Base-by-base conservation (phyloP, 2,329 filamentous ascomycete species). In the Chaetomium strumarium region DNA sequence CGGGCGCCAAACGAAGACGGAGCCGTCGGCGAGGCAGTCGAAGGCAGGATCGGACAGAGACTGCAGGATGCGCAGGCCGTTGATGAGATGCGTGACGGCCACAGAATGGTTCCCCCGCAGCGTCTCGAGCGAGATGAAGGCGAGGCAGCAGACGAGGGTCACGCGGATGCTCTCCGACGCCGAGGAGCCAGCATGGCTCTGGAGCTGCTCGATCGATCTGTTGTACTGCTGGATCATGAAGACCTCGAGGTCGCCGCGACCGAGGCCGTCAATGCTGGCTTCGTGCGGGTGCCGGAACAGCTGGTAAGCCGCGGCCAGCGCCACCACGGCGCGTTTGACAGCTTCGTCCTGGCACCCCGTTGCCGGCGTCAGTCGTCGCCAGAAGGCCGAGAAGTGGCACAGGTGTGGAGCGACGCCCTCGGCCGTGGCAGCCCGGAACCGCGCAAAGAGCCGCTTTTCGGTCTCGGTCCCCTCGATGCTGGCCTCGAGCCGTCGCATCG, bases 211-310 rank as follows among this genome's bases (percentile, higher is more conserved):
- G 47, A 72, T 67, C 17, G 69, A 67, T 10, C 62, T 60, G 57
- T 67, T 69, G 56, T 72, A 72, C 48, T 72, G 68, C 50, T 68
- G 64, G 51, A 72, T 67, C 38, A 65, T 66, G 56, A 71, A 70
- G 6, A 68, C 58, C 44, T 72, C 68, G 3, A 67, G 60, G 29
- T 65, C 58, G 20, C 62, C 62, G 5, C 59, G 58, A 30, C 57
- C 51, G 36, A 58, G 46, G 13, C 58, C 48, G 24, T 56, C 52
- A 46, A 59, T 17, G 44, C 55, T 53, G 56, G 62, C 47, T 59
- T 63, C 46, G 63, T 59, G 31, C 58, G 63, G 58, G 63, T 62
- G 36, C 19, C 47, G 55, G 14, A 63, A 58, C 2, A 60, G 55
- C 42, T 64, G 63, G 49, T 66, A 62, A 20, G 66, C 57, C 29